Conservation (phyloP, 2,329 filamentous ascomycete genomes). For the Aspergillus awamori region DNA sequence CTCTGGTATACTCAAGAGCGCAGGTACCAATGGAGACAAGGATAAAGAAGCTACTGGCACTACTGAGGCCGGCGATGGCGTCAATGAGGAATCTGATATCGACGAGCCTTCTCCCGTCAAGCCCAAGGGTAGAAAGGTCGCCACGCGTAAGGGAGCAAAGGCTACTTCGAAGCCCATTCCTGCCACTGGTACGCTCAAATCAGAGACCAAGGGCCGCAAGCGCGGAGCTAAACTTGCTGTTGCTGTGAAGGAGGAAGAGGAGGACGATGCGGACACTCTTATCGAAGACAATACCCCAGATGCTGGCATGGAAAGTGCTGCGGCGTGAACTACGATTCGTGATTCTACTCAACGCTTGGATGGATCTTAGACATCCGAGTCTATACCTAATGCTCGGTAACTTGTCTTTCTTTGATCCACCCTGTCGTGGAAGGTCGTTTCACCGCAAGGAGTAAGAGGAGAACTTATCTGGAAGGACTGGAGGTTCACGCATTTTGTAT, state of each 20-base stretch:
- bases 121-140: conserved; percentile 10
- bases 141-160: conserved; percentile 24
- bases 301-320: background rate
- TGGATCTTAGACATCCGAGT: background rate
- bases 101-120: background rate
- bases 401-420: background rate
- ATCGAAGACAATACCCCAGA: background rate
- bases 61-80: background rate
- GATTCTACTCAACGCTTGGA: background rate
- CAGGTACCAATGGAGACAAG: background rate
- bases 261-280: background rate
- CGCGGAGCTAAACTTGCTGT: background rate
- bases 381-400: background rate
- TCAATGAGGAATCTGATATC: background rate
- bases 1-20: background rate
- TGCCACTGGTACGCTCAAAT: conserved; percentile 14
- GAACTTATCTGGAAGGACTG: background rate
- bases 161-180: conserved; percentile 23
- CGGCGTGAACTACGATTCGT: background rate
- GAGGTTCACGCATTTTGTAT: background rate
- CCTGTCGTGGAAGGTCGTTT: background rate
- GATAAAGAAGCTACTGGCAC: background rate
- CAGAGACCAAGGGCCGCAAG: conserved; percentile 1
- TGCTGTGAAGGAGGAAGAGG: background rate
- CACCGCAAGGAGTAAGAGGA: background rate